Evolutionary conservation across 352 stramenopile genomes (phyloP).

Genomic region (Halophytophthora batemanensis): DNA sequence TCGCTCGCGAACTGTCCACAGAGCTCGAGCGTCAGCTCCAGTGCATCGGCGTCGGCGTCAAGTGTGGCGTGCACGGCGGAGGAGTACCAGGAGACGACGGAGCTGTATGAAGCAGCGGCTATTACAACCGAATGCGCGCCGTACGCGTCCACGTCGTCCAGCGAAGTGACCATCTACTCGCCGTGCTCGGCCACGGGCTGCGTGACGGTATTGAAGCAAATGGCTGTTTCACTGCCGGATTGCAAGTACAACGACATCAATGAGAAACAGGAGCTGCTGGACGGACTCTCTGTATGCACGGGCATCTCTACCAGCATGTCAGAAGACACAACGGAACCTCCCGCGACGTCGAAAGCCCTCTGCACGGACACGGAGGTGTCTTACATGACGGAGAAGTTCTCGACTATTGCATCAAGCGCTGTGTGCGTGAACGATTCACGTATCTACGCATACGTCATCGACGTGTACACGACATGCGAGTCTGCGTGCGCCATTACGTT

Average conservation of each 20-base stretch:
- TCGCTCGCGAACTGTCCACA: constrained; percentile 12
- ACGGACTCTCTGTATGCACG: constrained; percentile 13
- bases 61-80: constrained; percentile 10
- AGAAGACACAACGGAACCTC: constrained; percentile 5
- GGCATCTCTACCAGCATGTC: constrained; percentile 7
- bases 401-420: constrained; percentile 17
- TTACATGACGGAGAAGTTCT: constrained; percentile 13
- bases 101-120: constrained; percentile 16
- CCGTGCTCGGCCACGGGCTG: constrained; percentile 22
- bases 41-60: constrained; percentile 8
- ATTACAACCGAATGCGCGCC: constrained; percentile 11
- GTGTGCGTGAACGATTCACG: constrained; percentile 17
- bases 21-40: constrained; percentile 2
- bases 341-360: constrained; percentile 14
- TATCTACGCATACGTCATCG: constrained; percentile 15
- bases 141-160: constrained; percentile 11
- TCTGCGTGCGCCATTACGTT: constrained; percentile 22
- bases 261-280: constrained; percentile 13
- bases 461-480: constrained; percentile 26
- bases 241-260: constrained; percentile 22
- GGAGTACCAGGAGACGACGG: constrained; percentile 12
- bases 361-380: constrained; percentile 18
- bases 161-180: constrained; percentile 11
- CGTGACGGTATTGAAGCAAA: constrained; percentile 9
- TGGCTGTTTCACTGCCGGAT: constrained; percentile 12